Base-by-base conservation (phyloP, 495 filamentous ascomycete genomes). In the Hyphodiscus hymeniophilus region DNA sequence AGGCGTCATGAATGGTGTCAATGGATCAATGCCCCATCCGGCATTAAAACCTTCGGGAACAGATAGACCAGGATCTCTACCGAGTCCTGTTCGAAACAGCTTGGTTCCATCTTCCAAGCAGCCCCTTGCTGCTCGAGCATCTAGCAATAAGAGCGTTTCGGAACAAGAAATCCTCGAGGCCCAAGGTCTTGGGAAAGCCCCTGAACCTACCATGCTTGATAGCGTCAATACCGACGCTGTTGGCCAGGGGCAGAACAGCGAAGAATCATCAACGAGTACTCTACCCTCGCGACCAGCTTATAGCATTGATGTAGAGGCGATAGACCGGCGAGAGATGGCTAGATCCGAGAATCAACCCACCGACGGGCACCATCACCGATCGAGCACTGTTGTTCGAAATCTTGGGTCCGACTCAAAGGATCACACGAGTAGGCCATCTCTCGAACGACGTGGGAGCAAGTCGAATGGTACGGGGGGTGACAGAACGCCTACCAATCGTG, bases 1-100 rank as follows among this genome's bases (percentile, higher is more conserved):
- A 6, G 44, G 39, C 6, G 48, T 55, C 1, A 33, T 60, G 18
- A 38, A 39, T 12, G 51, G 50, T 23, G 34, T 43, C 17, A 51
- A 60, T 34, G 51, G 45, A 15, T 18, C 33, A 32, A 6, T 21
- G 7, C 50, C 20, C 33, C 28, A 42, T 18, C 11, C 12, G 8
- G 17, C 10, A 12, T 34, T n/a, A 11, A 20, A 45, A 13, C 20
- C 7, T 7, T 53, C 50, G 7, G 39, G 38, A 42, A 47, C 50
- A 2, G n/a, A 16, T 15, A 43, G 31, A 7, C 38, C 50, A 3
- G 24, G 17, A 17, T 26, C 30, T 20, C 18, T 12, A 21, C 34
- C 13, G 6, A 18, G 15, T 18, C 17, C 17, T 4, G 5, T 15
- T 15, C 13, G 13, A 18, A n/a, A 33, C 30, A n/a, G 30, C n/a